Evolutionary conservation across 768 basidiomycete species (phyloP).

Genomic region (Tricholoma saponaceum): DNA sequence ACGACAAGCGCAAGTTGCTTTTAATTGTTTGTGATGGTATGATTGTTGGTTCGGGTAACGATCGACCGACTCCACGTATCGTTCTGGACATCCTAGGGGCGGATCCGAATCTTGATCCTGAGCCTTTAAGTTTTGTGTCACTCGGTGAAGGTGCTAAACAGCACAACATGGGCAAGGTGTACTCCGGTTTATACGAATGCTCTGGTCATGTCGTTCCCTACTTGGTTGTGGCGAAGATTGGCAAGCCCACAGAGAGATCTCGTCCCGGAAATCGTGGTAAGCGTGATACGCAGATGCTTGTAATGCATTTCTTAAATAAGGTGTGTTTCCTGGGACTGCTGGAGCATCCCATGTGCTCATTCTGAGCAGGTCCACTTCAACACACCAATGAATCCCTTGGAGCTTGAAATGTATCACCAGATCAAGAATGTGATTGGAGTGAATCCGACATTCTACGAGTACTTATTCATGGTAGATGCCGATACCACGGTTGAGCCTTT

Average conservation of each 20-base stretch:
- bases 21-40: conserved; percentile 96
- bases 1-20: conserved; percentile 95
- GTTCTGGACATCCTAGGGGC: conserved; percentile 95
- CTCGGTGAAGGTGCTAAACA: conserved; percentile 94
- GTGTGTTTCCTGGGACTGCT: conserved; percentile 30
- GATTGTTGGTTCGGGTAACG: conserved; percentile 96
- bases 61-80: conserved; percentile 92
- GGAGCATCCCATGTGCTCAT: conserved; percentile 2
- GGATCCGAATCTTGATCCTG: conserved; percentile 89
- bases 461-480: conserved; percentile 88
- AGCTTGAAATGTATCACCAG: conserved; percentile 98
- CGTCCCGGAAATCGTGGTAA: conserved; percentile 98
- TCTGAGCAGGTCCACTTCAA: conserved; percentile 85
- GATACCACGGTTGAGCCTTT: conserved; percentile 90
- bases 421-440: conserved; percentile 99
- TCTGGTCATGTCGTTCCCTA: conserved; percentile 96
- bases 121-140: conserved; percentile 90
- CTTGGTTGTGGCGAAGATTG: conserved; percentile 87
- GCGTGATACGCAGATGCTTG: conserved; percentile 92
- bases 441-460: conserved; percentile 98
- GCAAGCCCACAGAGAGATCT: conserved; percentile 90
- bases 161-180: conserved; percentile 98
- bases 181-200: conserved; percentile 92
- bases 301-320: conserved; percentile 99
- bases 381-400: conserved; percentile 92